Evolutionary conservation across 1,284 basidiomycete genomes (phyloP), one percentile per base, ranked within the genome.

Genomic region (Malassezia pachydermatis): DNA sequence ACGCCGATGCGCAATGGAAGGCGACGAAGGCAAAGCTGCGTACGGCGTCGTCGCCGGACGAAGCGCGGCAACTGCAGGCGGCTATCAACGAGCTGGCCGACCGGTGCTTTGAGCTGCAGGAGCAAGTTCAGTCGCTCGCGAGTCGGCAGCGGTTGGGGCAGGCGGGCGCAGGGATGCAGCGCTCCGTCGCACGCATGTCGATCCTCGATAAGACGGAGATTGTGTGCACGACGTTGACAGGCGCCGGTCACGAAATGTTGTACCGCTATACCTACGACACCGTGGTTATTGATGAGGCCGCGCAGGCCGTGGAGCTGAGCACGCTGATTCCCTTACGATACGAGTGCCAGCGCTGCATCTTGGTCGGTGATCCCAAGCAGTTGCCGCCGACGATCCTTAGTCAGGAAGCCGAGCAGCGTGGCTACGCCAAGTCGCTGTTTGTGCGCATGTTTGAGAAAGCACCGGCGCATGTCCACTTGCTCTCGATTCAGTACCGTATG

Each of bases 401-500:
- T 1, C 79, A 80, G 57, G 81, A 86, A 77, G 92, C 92, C 0
- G 81, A 80, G 32, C 79, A 78, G 51, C 83, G 79, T 57, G 78
- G 79, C 20, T 99, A 98, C 67, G 85, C 90, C 58, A 86, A 90
- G 69, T 78, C 88, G 7, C 76, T 99, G 6, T 99, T 98, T 65
- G 88, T 96, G 36, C 82, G 94, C 32, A 78, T 99, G 57, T 87
- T 89, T 65, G 83, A 82, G 63, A 80, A 81, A 32, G 76, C 79
- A 25, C 82, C 83, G 3, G 80, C 84, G 10, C 81, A 84, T 22
- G 86, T 94, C 39, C 86, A 98, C 73, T 77, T 99, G 4, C 76
- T 99, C 54, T 89, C 86, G 60, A 98, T 98, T 39, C 94, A 98
- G 75, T 99, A 99, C 71, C 92, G 94, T 68, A 99, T 99, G 94